Base-by-base conservation (phyloP, 1,139 yeast genomes). In the Kazachstania sp. region DNA sequence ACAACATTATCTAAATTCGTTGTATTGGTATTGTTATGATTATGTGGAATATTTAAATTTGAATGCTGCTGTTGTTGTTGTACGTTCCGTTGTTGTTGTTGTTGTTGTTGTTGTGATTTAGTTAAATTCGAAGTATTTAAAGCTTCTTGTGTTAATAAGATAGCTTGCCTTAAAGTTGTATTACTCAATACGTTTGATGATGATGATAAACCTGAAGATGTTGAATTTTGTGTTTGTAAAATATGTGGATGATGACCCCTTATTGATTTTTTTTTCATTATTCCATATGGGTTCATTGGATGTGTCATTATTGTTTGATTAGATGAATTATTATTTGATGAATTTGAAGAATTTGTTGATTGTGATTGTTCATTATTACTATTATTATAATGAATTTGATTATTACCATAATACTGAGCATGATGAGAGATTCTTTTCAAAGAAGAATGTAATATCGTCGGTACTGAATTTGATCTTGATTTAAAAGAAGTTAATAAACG, bases 401-500 rank as follows among this genome's bases (percentile, higher is more conserved):
- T 37, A 34, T 42, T 42, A 26, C 43, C 31, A 42, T 43, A 35
- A 28, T 44, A 39, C 34, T 36, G 43, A 23, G 36, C 32, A 11
- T 44, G 42, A 34, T 41, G 47, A 4, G 61, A 51, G 39, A 61
- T 45, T 46, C 59, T 57, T 43, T 59, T 55, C 15, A 61, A 47
- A 2, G 67, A 62, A 11, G 67, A 63, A 54, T 62, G 67, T 45
- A 62, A 47, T 18, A 62, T 62, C 8, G 64, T 59, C 18, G 67
- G 67, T 13, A 63, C 63, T 12, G 67, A 63, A 45, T 60, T 59
- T 7, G 67, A 62, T 45, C 67, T 55, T 39, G 54, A 51, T 49
- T 55, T 59, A 26, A 45, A 49, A 45, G 48, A 54, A 38, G 47
- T 42, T 23, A 44, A 23, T 26, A 46, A 15, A 37, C 44, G 46